A percentile compares a stretch with the other conserved stretches of the same genome.
These are phyloP conservation scores for Didymosphaeria variabile DNA, from an alignment of 2,329 filamentous ascomycete species.

Conservation along the genomic window DNA sequence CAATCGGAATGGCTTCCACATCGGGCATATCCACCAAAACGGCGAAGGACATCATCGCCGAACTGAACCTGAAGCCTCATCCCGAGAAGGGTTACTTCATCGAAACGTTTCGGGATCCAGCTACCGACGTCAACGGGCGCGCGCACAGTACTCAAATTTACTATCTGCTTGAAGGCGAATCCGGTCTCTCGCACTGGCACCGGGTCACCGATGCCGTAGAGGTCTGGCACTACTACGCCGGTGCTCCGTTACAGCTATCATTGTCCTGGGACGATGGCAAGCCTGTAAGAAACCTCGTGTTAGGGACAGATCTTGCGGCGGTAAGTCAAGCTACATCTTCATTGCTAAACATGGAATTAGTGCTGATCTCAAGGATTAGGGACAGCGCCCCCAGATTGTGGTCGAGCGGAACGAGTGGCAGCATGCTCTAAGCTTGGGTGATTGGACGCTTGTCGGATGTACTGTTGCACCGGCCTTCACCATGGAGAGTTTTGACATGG, in stretches of 20 bases:
- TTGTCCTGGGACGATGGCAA: constrained; percentile 57
- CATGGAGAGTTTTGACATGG: constrained; percentile 30
- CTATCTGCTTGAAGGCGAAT: constrained; percentile 60
- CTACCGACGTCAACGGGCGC: constrained; percentile 41
- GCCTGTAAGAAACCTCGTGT: constrained; percentile 29
- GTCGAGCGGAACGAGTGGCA: constrained; percentile 58
- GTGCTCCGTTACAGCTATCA: constrained; percentile 59
- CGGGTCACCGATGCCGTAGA: constrained; percentile 57
- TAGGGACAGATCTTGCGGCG: constrained; percentile 43
- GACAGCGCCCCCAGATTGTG: constrained; percentile 56
- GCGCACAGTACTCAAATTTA: constrained; percentile 62
- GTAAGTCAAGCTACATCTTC: background rate
- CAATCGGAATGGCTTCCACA: background rate
- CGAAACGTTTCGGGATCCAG: constrained; percentile 58
- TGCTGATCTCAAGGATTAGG: constrained; percentile 50
- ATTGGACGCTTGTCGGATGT: constrained; percentile 60
- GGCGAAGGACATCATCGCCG: constrained; percentile 56
- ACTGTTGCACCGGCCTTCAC: constrained; percentile 34
- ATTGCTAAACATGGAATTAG: background rate
- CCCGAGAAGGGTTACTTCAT: constrained; percentile 61
- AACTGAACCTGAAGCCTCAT: constrained; percentile 56
- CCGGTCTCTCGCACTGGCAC: constrained; percentile 59
- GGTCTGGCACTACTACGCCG: constrained; percentile 65
- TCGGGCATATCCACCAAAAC: background rate
- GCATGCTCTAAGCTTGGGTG: constrained; percentile 55